Conservation (phyloP, 2,329 filamentous ascomycete genomes). For the Diaporthe vaccinii region DNA sequence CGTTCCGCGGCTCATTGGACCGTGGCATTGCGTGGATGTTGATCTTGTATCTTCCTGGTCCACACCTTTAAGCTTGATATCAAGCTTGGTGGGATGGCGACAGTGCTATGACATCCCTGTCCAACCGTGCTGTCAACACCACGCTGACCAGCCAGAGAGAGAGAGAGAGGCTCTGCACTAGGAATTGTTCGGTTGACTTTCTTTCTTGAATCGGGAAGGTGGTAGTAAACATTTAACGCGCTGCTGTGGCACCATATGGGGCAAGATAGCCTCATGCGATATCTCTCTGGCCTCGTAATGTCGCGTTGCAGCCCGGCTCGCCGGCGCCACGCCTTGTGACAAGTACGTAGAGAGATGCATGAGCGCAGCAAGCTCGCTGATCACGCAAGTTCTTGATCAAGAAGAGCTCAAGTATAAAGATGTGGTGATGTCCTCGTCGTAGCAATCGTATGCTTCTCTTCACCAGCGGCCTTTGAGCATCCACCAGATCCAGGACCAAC, state of each 20-base stretch:
- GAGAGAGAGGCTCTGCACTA: not conserved
- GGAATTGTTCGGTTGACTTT: not conserved
- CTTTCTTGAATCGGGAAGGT: slow-evolving; percentile 35
- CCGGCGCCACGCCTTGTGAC: not conserved
- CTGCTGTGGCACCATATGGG: slow-evolving; percentile 29
- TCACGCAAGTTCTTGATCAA: not conserved
- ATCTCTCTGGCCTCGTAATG: slow-evolving; percentile 13
- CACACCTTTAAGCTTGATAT: slow-evolving; percentile 34
- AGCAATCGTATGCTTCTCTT: not conserved
- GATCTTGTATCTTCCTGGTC: slow-evolving; percentile 14
- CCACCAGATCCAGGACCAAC: not conserved
- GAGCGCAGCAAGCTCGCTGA: not conserved
- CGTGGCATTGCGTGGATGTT: not conserved
- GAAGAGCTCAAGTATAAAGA: slow-evolving; percentile 16
- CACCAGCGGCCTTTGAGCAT: slow-evolving; percentile 26
- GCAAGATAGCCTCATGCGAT: slow-evolving; percentile 27
- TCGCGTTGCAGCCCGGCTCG: slow-evolving; percentile 10
- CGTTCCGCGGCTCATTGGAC: slow-evolving; percentile 8
- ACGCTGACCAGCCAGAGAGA: not conserved
- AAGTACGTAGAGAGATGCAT: not conserved
- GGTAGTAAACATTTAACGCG: not conserved
- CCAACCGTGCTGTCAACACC: not conserved
- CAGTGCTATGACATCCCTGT: not conserved
- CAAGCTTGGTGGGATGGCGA: slow-evolving; percentile 8
- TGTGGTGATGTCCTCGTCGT: not conserved